Evolutionary conservation across 306 rosid genomes (phyloP).

Genomic region (Delonix regia): DNA sequence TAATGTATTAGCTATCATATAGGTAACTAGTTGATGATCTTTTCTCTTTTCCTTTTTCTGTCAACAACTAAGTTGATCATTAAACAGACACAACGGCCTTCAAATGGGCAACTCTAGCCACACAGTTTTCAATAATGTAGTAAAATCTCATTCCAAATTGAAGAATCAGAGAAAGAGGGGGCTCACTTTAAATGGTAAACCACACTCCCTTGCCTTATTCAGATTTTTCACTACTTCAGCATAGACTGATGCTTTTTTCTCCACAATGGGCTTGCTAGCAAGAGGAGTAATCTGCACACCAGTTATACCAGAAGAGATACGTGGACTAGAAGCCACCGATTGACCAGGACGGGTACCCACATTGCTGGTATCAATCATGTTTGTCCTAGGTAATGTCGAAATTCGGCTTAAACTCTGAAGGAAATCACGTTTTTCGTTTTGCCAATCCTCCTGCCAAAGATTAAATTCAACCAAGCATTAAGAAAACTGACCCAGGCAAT

Average conservation of each 20-base stretch:
- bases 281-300: constrained; percentile 62
- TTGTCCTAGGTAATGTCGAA: constrained; percentile 87
- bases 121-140: constrained; percentile 18
- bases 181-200: constrained; percentile 80
- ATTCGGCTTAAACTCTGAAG: constrained; percentile 92
- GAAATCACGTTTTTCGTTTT: constrained; percentile 93
- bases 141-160: constrained; percentile 15
- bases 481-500: constrained; percentile 27
- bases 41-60: background rate
- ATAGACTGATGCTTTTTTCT: constrained; percentile 80
- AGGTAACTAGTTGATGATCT: background rate
- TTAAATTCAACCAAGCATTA: constrained; percentile 36
- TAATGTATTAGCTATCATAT: constrained; percentile 23
- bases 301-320: constrained; percentile 54
- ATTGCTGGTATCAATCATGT: constrained; percentile 52
- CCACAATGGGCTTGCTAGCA: constrained; percentile 68
- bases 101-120: constrained; percentile 22
- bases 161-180: constrained; percentile 15
- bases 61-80: constrained; percentile 24
- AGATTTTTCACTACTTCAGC: constrained; percentile 82
- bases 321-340: constrained; percentile 61
- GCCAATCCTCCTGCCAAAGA: constrained; percentile 93
- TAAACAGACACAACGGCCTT: background rate
- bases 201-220: constrained; percentile 85
- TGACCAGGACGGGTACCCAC: constrained; percentile 65